A percentile compares a stretch with the other conserved stretches of the same genome.
These are phyloP conservation scores for Trypethelium eluteriae DNA, from an alignment of 495 filamentous ascomycete genomes.

Conservation along the genomic window DNA sequence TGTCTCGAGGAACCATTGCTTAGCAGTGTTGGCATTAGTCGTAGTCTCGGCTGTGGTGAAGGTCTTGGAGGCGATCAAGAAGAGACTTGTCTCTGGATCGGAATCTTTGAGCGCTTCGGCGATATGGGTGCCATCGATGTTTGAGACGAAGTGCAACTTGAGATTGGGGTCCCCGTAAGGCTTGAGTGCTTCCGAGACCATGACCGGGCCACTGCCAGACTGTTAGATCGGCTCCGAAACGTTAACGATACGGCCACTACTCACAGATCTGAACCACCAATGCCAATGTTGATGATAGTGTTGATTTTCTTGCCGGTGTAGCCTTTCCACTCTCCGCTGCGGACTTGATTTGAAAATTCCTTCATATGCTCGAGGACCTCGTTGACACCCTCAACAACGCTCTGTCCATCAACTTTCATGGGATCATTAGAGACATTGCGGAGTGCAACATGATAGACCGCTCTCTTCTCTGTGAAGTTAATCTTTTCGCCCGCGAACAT, in stretches of 20 bases:
- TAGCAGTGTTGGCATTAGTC: slow-evolving; percentile 94
- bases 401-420: slow-evolving; percentile 90
- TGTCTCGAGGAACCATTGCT: slow-evolving; percentile 88
- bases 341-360: slow-evolving; percentile 88
- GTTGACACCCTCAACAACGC: slow-evolving; percentile 92
- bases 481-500: slow-evolving; percentile 98
- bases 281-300: slow-evolving; percentile 94
- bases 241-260: slow-evolving; percentile 23
- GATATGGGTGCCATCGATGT: slow-evolving; percentile 97
- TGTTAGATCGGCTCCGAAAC: slow-evolving; percentile 33
- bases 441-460: slow-evolving; percentile 90
- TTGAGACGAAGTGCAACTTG: slow-evolving; percentile 95
- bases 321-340: slow-evolving; percentile 95
- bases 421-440: slow-evolving; percentile 77
- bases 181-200: slow-evolving; percentile 96
- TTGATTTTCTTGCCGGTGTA: slow-evolving; percentile 96
- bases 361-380: slow-evolving; percentile 92
- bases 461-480: slow-evolving; percentile 96
- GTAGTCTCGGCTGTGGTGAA: slow-evolving; percentile 97
- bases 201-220: slow-evolving; percentile 73
- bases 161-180: slow-evolving; percentile 77
- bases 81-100: slow-evolving; percentile 92
- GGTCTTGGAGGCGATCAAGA: slow-evolving; percentile 96
- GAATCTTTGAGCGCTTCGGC: slow-evolving; percentile 84
- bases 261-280: slow-evolving; percentile 96